A percentile compares a stretch with the other conserved stretches of the same genome.
Conservation (phyloP, 768 basidiomycete genomes). For the Leucocoprinus sp. region DNA sequence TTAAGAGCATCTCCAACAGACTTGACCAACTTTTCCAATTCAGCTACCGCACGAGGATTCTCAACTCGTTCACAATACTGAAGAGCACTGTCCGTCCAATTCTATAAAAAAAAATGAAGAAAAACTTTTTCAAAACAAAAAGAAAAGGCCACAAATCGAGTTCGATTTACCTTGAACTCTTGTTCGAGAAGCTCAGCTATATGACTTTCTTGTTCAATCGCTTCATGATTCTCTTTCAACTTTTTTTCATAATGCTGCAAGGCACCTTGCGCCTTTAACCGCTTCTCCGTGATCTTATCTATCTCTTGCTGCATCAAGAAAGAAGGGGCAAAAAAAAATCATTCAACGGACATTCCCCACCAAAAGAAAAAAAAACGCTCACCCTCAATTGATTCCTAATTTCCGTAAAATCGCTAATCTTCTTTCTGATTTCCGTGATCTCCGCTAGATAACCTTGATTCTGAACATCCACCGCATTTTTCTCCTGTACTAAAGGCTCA, state of each 20-base stretch:
- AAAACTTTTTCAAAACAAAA: not conserved
- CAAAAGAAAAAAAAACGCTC: conserved; percentile 17
- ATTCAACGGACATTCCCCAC: too few relatives aligned
- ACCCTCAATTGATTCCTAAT: conserved; percentile 37
- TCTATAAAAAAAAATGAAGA: conserved; percentile 24
- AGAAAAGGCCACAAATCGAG: not conserved
- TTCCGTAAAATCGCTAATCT: conserved; percentile 46
- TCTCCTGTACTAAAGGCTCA: conserved; percentile 33
- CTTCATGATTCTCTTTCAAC: conserved; percentile 38
- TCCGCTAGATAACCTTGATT: conserved; percentile 36
- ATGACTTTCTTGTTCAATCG: conserved; percentile 36
- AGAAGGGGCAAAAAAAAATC: not conserved
- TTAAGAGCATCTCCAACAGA: conserved; percentile 57
- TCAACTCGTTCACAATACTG: conserved; percentile 51
- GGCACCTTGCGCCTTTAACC: conserved; percentile 42
- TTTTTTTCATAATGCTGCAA: conserved; percentile 45
- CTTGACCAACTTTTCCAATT: conserved; percentile 53
- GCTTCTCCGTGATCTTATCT: conserved; percentile 36
- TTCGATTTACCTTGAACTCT: conserved; percentile 55
- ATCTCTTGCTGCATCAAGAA: conserved; percentile 36
- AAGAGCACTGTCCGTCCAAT: conserved; percentile 58
- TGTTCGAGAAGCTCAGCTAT: conserved; percentile 42
- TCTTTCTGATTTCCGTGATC: conserved; percentile 35
- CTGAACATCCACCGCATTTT: conserved; percentile 36
- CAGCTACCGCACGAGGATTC: conserved; percentile 48